Conservation (phyloP, 2,329 filamentous ascomycete genomes). For the Pseudocercospora fijiensis region DNA sequence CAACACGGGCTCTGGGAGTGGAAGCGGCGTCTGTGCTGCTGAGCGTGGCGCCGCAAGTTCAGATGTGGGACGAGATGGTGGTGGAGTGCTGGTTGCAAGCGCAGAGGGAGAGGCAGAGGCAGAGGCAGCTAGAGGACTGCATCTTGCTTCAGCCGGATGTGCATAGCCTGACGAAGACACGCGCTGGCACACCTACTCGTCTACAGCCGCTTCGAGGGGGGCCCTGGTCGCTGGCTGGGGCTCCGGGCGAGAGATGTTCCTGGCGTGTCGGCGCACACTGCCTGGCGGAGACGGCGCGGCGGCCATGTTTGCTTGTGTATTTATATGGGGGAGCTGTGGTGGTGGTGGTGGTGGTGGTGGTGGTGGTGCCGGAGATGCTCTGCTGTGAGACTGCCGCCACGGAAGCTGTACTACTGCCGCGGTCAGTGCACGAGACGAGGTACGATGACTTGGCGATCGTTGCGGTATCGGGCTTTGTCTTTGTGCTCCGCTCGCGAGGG, state of each 20-base stretch:
- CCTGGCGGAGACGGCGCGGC: conserved; percentile 31
- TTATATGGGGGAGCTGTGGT: background rate
- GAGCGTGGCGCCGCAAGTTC: conserved; percentile 1
- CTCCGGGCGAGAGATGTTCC: conserved; percentile 41
- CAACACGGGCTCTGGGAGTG: conserved; percentile 20
- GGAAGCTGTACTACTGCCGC: conserved; percentile 1
- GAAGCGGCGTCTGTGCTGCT: conserved; percentile 7
- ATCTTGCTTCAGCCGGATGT: conserved; percentile 25
- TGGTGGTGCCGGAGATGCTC: background rate
- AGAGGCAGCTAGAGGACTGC: conserved; percentile 30
- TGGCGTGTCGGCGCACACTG: conserved; percentile 33
- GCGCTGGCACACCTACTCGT: conserved; percentile 60
- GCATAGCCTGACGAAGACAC: background rate
- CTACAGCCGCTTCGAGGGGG: conserved; percentile 63
- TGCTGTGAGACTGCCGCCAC: background rate
- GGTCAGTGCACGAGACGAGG: background rate
- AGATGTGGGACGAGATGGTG: conserved; percentile 22
- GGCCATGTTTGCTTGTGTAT: conserved; percentile 26
- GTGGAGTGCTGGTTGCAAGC: background rate
- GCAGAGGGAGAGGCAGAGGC: conserved; percentile 9
- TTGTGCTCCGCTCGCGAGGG: background rate
- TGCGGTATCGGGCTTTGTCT: background rate
- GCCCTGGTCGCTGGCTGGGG: conserved; percentile 72
- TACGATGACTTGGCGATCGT: background rate
- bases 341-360: too few relatives aligned